Evolutionary conservation across 2,329 filamentous ascomycete genomes (phyloP), one percentile per base, ranked within the genome.

Genomic region (Dryadomyces sulphureus): DNA sequence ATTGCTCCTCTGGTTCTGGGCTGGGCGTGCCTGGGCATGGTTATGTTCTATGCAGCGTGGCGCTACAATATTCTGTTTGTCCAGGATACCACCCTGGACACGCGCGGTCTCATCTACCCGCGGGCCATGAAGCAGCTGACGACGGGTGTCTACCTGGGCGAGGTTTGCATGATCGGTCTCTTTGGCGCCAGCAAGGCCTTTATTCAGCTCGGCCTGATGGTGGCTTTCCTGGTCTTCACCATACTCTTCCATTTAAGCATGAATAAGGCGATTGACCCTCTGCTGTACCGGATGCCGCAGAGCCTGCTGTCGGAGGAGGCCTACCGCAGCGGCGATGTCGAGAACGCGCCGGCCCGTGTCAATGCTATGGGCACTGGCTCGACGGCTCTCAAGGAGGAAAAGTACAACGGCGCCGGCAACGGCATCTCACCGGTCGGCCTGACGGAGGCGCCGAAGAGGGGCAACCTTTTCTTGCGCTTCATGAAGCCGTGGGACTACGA

Each of bases 41-140:
- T 68, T 35, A 66, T 93, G 43, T 88, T 94, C 67, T 93, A 93
- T 62, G 70, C 87, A 44, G 84, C 85, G 45, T 94, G 87, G 66
- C 77, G 84, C 27, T 94, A 94, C 72, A 89, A 92, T 63, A 63
- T 94, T 43, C 69, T 94, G 20, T 94, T 85, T 59, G 85, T 93
- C 14, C 81, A 78, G 39, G 81, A 88, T 54, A 75, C 84, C 14
- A 69, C 78, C 50, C 80, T 94, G 52, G 89, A 96, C 59, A 95
- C 88, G 30, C 87, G 87, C 56, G 92, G 92, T 43, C 77, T 90
- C n/a, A 80, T 88, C 57, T 96, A 94, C 59, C 83, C 87, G 1
- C 83, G 87, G 25, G 90, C 87, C 9, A 71, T 96, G 40, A 87
- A 94, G 67, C 89, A 96, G 53, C 74, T 92, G 30, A 77, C 90